Evolutionary conservation across 1,139 yeast genomes (phyloP).

Genomic region (Entelexis paramagnoliae): DNA sequence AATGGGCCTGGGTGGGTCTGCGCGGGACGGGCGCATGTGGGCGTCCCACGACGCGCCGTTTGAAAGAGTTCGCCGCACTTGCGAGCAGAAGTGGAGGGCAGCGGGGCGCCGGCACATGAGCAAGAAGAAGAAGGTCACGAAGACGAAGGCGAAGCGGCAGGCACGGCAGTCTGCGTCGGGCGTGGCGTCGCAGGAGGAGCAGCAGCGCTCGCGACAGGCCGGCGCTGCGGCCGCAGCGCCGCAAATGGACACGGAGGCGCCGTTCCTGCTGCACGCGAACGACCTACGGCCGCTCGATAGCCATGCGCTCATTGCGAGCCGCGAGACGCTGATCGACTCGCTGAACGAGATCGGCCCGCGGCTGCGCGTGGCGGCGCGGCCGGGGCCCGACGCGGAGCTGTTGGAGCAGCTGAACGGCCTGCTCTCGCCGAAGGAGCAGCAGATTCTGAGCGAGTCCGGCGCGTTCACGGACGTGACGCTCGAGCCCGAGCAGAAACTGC

Average conservation of each 20-base stretch:
- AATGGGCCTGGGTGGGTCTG: too few species aligned
- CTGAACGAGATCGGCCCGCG: background rate
- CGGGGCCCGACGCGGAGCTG: constrained; percentile 5
- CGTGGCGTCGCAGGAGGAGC: background rate
- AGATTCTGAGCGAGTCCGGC: constrained; percentile 13
- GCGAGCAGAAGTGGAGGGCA: too few species aligned
- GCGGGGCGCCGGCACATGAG: too few species aligned
- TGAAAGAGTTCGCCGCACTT: too few species aligned
- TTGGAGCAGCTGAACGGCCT: constrained; percentile 8
- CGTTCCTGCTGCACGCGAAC: background rate
- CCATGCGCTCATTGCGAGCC: constrained; percentile 1
- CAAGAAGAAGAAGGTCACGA: constrained; percentile 18
- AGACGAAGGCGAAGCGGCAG: constrained; percentile 7
- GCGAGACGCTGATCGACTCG: constrained; percentile 5
- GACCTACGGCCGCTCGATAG: constrained; percentile 1
- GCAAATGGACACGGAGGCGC: background rate
- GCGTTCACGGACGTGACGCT: constrained; percentile 17
- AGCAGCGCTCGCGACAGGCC: background rate
- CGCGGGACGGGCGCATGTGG: background rate
- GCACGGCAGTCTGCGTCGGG: constrained; percentile 2
- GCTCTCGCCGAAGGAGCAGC: constrained; percentile 10
- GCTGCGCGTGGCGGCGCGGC: background rate
- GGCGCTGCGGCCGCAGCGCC: constrained; percentile 2
- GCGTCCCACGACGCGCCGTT: background rate
- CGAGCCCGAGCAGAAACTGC: constrained; percentile 6